These are phyloP conservation scores for Sugiyamaella floridensis DNA, from an alignment of 805 yeast genomes.

Conservation along the genomic window DNA sequence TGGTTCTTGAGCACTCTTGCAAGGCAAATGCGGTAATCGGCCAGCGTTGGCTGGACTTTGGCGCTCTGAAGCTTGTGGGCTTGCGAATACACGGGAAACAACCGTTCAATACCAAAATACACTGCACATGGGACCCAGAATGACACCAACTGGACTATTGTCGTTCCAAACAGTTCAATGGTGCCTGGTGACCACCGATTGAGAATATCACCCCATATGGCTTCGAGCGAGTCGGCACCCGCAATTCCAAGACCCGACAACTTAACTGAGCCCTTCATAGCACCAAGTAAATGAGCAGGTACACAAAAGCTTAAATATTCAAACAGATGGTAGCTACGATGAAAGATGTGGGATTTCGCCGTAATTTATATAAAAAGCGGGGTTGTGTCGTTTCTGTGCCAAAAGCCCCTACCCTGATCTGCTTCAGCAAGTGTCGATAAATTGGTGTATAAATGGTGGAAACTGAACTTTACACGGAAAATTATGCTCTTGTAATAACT, in stretches of 20 bases:
- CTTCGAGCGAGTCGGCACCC: background rate
- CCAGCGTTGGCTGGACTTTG: constrained; percentile 9
- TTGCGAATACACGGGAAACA: constrained; percentile 10
- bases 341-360: too few relatives aligned
- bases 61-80: constrained; percentile 15
- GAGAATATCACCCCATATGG: constrained; percentile 1
- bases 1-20: constrained; percentile 9
- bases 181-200: background rate
- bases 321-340: background rate
- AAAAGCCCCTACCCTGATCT: too few relatives aligned
- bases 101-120: constrained; percentile 5
- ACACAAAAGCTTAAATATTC: background rate
- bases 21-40: constrained; percentile 10
- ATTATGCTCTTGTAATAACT: too few relatives aligned
- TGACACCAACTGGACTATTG: constrained; percentile 6
- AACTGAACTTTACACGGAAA: too few relatives aligned
- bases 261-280: background rate
- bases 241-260: background rate
- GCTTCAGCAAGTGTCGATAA: too few relatives aligned
- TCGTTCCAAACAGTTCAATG: constrained; percentile 3
- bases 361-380: too few relatives aligned
- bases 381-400: too few relatives aligned
- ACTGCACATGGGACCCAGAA: constrained; percentile 15
- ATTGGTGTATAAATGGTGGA: too few relatives aligned
- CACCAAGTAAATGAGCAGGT: background rate